These are phyloP conservation scores for Prunus yedoensis DNA, from an alignment of 331 rosid species.

Conservation along the genomic window DNA sequence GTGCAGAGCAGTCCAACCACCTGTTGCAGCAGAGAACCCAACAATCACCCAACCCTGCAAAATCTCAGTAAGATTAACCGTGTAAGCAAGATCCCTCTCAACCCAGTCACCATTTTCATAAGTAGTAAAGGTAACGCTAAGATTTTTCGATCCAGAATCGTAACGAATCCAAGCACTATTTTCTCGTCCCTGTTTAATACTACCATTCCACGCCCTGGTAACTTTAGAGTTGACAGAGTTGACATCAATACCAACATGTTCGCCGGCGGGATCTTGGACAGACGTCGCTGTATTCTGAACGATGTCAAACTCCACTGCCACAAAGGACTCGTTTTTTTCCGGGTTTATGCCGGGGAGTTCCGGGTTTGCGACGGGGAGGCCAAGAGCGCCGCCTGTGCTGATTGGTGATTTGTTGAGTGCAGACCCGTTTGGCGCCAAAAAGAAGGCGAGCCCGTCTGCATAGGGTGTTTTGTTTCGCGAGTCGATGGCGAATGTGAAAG, in stretches of 20 bases:
- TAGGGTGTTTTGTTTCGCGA: fast-evolving
- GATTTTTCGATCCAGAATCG: constrained; percentile 19
- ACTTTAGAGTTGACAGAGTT: background rate
- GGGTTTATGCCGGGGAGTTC: too few relatives aligned
- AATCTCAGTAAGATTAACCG: background rate
- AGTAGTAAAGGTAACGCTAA: constrained; percentile 26
- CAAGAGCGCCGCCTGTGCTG: background rate
- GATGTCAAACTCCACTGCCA: constrained; percentile 9
- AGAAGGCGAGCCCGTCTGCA: background rate
- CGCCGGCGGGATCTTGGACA: fast-evolving
- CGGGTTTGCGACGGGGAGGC: background rate
- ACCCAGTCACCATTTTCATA: background rate
- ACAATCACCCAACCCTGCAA: background rate
- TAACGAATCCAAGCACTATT: constrained; percentile 33
- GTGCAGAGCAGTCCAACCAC: too few relatives aligned
- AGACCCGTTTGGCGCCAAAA: background rate
- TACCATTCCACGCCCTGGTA: background rate
- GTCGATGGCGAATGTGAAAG: background rate
- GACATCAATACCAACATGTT: background rate
- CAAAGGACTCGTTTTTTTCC: background rate
- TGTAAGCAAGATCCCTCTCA: background rate
- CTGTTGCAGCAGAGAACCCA: too few relatives aligned
- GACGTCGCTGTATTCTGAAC: background rate
- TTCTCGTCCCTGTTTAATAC: background rate
- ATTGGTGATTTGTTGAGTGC: background rate